These are phyloP conservation scores for Penicillium janthinellum DNA, from an alignment of 2,329 filamentous ascomycete species.

Conservation along the genomic window DNA sequence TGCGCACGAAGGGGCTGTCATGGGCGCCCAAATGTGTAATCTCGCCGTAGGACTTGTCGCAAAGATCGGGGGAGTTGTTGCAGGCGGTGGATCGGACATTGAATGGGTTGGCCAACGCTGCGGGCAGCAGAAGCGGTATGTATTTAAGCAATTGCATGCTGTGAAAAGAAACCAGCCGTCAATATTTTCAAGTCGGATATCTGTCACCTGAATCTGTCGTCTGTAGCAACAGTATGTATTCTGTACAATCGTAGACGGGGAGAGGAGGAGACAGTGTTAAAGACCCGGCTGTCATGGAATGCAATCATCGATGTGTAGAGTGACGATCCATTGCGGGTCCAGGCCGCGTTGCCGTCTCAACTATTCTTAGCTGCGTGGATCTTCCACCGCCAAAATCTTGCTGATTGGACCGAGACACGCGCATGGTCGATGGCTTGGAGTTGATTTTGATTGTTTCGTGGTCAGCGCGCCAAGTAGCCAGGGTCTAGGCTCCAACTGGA, in stretches of 20 bases:
- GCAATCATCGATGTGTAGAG: slow-evolving; percentile 17
- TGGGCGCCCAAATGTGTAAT: slow-evolving; percentile 79
- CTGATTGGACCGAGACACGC: slow-evolving; percentile 10
- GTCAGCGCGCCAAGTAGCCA: not conserved
- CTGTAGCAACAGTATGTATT: not conserved
- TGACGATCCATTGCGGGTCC: slow-evolving; percentile 22
- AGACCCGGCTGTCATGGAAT: slow-evolving; percentile 10
- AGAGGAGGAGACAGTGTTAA: slow-evolving; percentile 8
- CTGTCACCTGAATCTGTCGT: not conserved
- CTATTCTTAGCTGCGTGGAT: slow-evolving; percentile 31
- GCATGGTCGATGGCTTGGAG: not conserved
- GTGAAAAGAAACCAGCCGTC: not conserved
- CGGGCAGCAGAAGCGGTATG: slow-evolving; percentile 34
- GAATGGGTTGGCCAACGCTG: slow-evolving; percentile 31
- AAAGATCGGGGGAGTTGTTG: slow-evolving; percentile 79
- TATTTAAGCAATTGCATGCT: slow-evolving; percentile 33
- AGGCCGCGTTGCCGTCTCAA: slow-evolving; percentile 35
- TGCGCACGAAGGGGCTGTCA: slow-evolving; percentile 71
- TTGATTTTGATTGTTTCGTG: not conserved
- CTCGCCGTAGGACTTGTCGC: slow-evolving; percentile 69
- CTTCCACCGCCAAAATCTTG: slow-evolving; percentile 10
- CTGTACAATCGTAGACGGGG: not conserved
- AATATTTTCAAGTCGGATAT: not conserved
- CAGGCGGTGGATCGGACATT: slow-evolving; percentile 56
- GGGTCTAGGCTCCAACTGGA: not conserved